These are phyloP conservation scores for Ceratocystis colombiana DNA, from an alignment of 2,329 filamentous ascomycete genomes.

Conservation along the genomic window DNA sequence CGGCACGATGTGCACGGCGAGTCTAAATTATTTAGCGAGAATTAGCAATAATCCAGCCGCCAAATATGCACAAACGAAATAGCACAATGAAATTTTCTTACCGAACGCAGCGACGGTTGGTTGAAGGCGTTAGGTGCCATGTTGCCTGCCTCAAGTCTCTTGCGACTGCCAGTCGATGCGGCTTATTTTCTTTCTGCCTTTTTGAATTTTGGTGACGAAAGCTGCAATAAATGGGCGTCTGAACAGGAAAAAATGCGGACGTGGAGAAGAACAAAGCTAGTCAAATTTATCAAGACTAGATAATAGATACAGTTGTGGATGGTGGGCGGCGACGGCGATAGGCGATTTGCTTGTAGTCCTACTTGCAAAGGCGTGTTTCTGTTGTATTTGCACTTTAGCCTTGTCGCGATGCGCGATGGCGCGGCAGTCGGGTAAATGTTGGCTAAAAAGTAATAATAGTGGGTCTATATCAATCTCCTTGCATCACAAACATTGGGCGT, in stretches of 20 bases:
- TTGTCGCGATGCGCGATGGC: slow-evolving; percentile 9
- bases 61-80: background rate
- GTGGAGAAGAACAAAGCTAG: too few species aligned
- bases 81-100: background rate
- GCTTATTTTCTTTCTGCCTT: too few species aligned
- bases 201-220: too few species aligned
- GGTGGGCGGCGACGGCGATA: background rate
- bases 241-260: too few species aligned
- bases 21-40: slow-evolving; percentile 34
- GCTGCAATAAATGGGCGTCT: too few species aligned
- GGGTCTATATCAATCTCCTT: too few species aligned
- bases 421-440: background rate
- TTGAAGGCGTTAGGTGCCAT: slow-evolving; percentile 17
- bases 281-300: too few species aligned
- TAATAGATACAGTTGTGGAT: background rate
- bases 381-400: background rate
- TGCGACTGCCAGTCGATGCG: too few species aligned
- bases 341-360: background rate
- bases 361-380: background rate
- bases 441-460: background rate
- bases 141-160: background rate
- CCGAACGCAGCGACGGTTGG: slow-evolving; percentile 18
- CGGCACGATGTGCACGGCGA: slow-evolving; percentile 46
- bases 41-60: background rate
- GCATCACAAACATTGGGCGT: too few species aligned